A percentile compares a stretch with the other conserved stretches of the same genome.
Conservation (phyloP, 2,329 filamentous ascomycete genomes). For the Metarhizium brunneum region DNA sequence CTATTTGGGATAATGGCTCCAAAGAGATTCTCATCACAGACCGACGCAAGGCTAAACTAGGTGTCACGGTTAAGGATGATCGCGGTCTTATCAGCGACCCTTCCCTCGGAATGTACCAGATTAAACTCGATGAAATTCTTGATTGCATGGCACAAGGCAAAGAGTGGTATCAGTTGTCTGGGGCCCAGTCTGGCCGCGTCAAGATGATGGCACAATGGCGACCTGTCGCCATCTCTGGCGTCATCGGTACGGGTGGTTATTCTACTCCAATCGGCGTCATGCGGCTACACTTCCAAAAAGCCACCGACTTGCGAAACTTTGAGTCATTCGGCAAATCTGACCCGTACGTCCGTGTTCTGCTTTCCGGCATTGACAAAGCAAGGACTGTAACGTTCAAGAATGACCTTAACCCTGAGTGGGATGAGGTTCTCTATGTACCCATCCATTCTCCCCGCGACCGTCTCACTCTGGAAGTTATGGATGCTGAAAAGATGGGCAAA, state of each 20-base stretch:
- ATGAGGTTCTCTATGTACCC: slow-evolving; percentile 90
- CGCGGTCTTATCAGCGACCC: slow-evolving; percentile 77
- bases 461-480: slow-evolving; percentile 88
- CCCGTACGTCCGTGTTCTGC: slow-evolving; percentile 78
- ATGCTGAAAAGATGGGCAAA: slow-evolving; percentile 84
- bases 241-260: slow-evolving; percentile 77
- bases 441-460: slow-evolving; percentile 79
- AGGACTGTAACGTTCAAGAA: slow-evolving; percentile 94
- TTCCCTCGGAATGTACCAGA: slow-evolving; percentile 83
- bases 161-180: slow-evolving; percentile 88
- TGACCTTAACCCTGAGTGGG: slow-evolving; percentile 90
- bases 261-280: slow-evolving; percentile 90
- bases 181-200: slow-evolving; percentile 70
- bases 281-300: slow-evolving; percentile 83
- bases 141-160: slow-evolving; percentile 86
- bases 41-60: slow-evolving; percentile 80
- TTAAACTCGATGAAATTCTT: slow-evolving; percentile 89
- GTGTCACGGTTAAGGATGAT: slow-evolving; percentile 91
- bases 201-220: slow-evolving; percentile 95
- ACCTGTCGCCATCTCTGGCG: slow-evolving; percentile 77
- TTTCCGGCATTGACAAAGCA: slow-evolving; percentile 84
- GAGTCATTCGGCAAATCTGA: slow-evolving; percentile 97
- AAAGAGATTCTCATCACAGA: slow-evolving; percentile 96
- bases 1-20: slow-evolving; percentile 85
- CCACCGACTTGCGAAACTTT: slow-evolving; percentile 76